Evolutionary conservation across 305 asterid species (phyloP), one percentile per base, ranked within the genome.

Genomic region (Fraxinus greggii): DNA sequence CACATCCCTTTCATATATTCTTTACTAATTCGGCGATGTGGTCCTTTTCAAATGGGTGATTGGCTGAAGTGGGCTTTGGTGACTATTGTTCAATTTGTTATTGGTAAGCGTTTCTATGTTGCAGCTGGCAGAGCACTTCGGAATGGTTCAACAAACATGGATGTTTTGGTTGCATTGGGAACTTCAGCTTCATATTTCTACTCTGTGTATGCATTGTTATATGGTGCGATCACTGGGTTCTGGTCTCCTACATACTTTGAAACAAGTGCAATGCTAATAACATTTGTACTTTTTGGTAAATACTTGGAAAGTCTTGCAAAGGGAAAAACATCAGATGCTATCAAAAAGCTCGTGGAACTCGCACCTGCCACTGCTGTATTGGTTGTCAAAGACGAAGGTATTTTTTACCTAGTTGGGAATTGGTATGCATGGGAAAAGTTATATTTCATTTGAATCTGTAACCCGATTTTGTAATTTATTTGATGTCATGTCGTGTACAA

Each of bases 81-180:
- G 83, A 92, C 97, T 61, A 80, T 96, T 80, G 84, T 96, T 89
- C 99, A 96, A 84, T 96, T 96, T 88, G 98, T 87, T 80, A 88
- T 94, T 78, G 99, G 99, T 80, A 96, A 96, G 90, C 93, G 97
- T 69, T 96, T 96, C 91, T 96, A 96, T 87, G 92, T 93, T 79
- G 98, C 99, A 24, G 98, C 99, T 78, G 87, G 97, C 67, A 93
- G 99, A 88, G 99, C 99, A 74, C 98, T 96, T 79, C 92, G 91
- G 86, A 96, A 96, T 90, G 93, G 98, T 82, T 94, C 99, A 1
- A 93, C 98, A 65, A 96, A 96, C 87, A 96, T 96, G 99, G 99
- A 96, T 90, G 99, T 96, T 80, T 91, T 96, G 85, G 98, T 96
- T 80, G 99, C 90, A 40, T 85, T 96, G 87, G 99, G 99, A 84